Evolutionary conservation across 805 yeast genomes (phyloP), one percentile per base, ranked within the genome.

Genomic region (Candida xyloterini): DNA sequence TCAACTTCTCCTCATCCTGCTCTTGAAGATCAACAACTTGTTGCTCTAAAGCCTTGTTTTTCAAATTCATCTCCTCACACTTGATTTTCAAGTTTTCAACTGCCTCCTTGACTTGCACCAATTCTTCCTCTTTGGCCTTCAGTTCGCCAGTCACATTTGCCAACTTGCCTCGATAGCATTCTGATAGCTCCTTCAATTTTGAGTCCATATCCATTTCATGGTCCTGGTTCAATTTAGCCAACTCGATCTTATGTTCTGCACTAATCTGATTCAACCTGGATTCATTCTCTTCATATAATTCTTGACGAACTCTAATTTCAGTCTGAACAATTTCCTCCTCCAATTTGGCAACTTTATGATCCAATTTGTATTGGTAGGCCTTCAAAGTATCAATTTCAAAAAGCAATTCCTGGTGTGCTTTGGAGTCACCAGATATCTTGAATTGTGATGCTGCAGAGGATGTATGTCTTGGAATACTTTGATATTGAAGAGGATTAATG

Each of bases 201-300:
- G 38, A 50, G 50, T 56, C 71, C 27, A 52, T 56, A 40, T 43
- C 57, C 20, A 13, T 4, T 13, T 35, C 42, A 14, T 42, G 40
- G n/a, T 38, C 32, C 14, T 58, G 63, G 33, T 59, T 62, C 9
- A 70, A 33, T 4, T 60, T 58, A n/a, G 55, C 54, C 1, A 69
- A 28, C 15, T 65, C 62, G 9, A 50, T 41, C 21, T 55, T 53
- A 35, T 71, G 59, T 26, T 63, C 58, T 1, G 48, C 45, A 3
- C 63, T 64, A 23, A 71, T 57, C 16, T 71, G 67, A n/a, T 62
- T 57, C 6, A 66, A 51, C 33, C 62, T 62, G 4, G 46, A 50
- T 35, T 65, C 69, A 40, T 63, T 65, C 20, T 61, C 68, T 15
- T 57, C 52, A 24, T 54, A 57, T 15, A 57, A 22, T 33, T 57